These are phyloP conservation scores for Aspergillus taichungensis DNA, from an alignment of 495 filamentous ascomycete genomes.

Conservation along the genomic window DNA sequence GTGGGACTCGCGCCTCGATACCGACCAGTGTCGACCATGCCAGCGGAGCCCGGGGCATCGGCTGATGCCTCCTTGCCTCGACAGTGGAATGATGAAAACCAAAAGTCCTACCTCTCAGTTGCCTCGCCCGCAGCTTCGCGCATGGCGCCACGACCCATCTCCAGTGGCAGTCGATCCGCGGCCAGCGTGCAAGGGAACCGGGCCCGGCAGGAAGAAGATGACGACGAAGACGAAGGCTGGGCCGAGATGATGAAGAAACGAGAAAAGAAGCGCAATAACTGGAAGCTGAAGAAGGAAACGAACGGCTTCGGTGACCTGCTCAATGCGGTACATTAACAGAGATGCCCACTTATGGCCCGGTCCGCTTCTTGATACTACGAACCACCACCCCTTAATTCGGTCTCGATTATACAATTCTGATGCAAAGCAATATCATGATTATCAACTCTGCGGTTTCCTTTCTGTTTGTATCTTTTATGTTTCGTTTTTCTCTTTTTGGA, in stretches of 20 bases:
- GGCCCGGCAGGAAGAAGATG: conserved; percentile 38
- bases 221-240: conserved; percentile 81
- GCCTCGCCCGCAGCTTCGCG: conserved; percentile 14
- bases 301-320: conserved; percentile 34
- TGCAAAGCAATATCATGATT: no score
- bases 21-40: conserved; percentile 64
- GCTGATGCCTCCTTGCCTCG: conserved; percentile 41
- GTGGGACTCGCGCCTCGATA: conserved; percentile 87
- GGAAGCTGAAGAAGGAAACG: conserved; percentile 57
- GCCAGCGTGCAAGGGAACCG: conserved; percentile 19
- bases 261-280: conserved; percentile 66
- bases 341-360: no score
- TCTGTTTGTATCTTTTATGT: no score
- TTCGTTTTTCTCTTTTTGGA: no score
- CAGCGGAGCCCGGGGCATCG: conserved; percentile 30
- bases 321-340: conserved; percentile 32
- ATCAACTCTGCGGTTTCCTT: no score
- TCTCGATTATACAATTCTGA: background rate
- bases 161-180: conserved; percentile 19
- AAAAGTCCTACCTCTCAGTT: conserved; percentile 15
- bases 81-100: conserved; percentile 41
- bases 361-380: no score
- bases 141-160: conserved; percentile 18
- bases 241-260: conserved; percentile 78
- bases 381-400: background rate